Evolutionary conservation across 2,329 filamentous ascomycete species (phyloP).

Genomic region (Neonectria hederae): DNA sequence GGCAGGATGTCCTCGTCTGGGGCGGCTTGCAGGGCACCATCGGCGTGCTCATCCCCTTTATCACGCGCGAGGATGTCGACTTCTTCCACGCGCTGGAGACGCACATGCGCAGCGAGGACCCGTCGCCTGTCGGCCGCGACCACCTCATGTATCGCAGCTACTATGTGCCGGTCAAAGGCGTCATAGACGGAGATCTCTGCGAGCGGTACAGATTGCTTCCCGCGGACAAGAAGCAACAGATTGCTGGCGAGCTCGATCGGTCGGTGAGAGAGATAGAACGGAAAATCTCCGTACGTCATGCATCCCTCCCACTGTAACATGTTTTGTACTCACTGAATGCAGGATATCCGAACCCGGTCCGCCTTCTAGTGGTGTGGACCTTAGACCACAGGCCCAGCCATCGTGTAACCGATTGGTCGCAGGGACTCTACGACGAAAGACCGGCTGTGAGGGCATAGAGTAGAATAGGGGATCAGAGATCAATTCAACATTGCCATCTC

Average conservation of each 20-base stretch:
- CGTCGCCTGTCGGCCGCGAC: constrained; percentile 89
- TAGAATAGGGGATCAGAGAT: no score
- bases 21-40: constrained; percentile 93
- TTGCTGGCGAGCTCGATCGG: constrained; percentile 91
- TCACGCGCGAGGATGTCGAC: constrained; percentile 91
- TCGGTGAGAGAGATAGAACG: constrained; percentile 93
- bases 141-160: constrained; percentile 96
- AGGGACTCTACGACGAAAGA: no score
- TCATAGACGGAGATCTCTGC: constrained; percentile 96
- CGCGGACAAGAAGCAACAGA: constrained; percentile 92
- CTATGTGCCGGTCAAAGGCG: constrained; percentile 94
- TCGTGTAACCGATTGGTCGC: no score
- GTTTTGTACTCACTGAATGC: constrained; percentile 36
- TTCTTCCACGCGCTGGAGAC: constrained; percentile 96
- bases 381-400: no score
- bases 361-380: constrained; percentile 57
- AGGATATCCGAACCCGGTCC: constrained; percentile 68
- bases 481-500: no score
- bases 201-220: constrained; percentile 87
- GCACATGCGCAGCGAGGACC: constrained; percentile 85
- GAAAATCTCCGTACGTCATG: constrained; percentile 76
- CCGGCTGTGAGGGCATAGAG: no score
- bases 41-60: constrained; percentile 91
- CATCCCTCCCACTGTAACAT: neutral
- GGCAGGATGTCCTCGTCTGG: constrained; percentile 92